Percentiles rank a stretch among this genome's conserved stretches.
Conservation (phyloP, 192 early-diverging fungal genomes). For the Mortierella alpina region DNA sequence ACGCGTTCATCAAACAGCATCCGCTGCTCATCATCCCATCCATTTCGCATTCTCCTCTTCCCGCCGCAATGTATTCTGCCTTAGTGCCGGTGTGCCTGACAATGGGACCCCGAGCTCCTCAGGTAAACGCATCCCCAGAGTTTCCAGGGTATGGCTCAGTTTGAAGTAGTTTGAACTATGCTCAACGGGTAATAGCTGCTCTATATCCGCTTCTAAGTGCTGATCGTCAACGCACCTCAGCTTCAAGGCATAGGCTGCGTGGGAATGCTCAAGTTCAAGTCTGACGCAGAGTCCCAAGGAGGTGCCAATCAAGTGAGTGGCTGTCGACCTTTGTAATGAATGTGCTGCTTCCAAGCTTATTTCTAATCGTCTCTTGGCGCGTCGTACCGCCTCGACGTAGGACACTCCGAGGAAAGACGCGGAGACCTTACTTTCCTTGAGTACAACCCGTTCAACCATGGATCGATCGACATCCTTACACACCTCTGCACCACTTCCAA, state of each 20-base stretch:
- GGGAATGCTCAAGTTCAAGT: too few species aligned
- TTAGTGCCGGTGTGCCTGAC: neutral
- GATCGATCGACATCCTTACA: slow-evolving; percentile 3
- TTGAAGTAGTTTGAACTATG: slow-evolving; percentile 15
- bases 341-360: too few species aligned
- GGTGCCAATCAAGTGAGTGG: too few species aligned
- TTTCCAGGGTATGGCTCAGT: slow-evolving; percentile 13
- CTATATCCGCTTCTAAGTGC: slow-evolving; percentile 2
- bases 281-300: too few species aligned
- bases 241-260: too few species aligned
- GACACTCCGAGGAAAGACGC: slow-evolving; percentile 17
- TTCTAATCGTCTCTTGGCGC: too few species aligned
- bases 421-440: slow-evolving; percentile 13
- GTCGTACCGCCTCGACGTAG: too few species aligned
- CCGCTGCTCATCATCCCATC: too few species aligned
- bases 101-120: slow-evolving; percentile 2
- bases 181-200: slow-evolving; percentile 1
- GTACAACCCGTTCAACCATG: slow-evolving; percentile 5
- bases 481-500: neutral
- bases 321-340: too few species aligned
- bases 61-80: neutral
- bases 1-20: too few species aligned
- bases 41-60: too few species aligned
- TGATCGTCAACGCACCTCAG: slow-evolving; percentile 5
- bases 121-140: slow-evolving; percentile 8